Evolutionary conservation across 371 early-diverging fungal species (phyloP), one percentile per base, ranked within the genome.

Genomic region (Dichotomocladium elegans): DNA sequence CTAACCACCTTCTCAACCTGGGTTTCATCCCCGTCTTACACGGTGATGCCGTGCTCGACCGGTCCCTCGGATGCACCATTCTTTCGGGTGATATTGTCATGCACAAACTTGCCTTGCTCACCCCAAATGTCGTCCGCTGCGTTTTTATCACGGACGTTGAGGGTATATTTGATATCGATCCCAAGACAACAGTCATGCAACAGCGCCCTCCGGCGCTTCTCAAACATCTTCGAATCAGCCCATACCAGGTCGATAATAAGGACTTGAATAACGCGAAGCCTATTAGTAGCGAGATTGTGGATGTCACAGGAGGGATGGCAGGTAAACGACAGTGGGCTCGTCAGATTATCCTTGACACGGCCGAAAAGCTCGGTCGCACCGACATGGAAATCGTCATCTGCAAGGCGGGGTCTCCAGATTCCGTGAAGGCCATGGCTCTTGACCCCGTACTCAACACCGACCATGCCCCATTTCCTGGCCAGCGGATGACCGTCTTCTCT

Each of bases 281-380:
- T 10, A 21, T 12, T 9, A 21, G 29, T 30, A 26, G 14, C 26
- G 51, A 26, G 40, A 21, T 58, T 7, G 61, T 50, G 11, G 77
- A 77, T 56, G 77, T 77, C 15, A 77, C 77, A 19, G 77, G 77
- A 14, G 73, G 71, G 7, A 77, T 77, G 71, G 51, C 62, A 24
- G 73, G 73, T 17, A 77, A 77, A 47, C 44, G 66, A 12, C 54
- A 58, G 25, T 77, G 77, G 71, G 71, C 71, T 2, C 62, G 61
- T 17, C 56, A 51, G 25, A 72, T 72, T 19, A 61, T 72, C 3
- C 47, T 47, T 15, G 52, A 62, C 24, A 44, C 50, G n/a, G 51
- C 61, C 21, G 25, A 30, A 1, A 21, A 40, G 6, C 15, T 29
- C 3, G 24, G 53, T 17, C 28, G 52, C 17, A 46, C 21, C 7